Base-by-base conservation (phyloP, 2,329 filamentous ascomycete genomes). In the Magnaporthiopsis rhizophila region DNA sequence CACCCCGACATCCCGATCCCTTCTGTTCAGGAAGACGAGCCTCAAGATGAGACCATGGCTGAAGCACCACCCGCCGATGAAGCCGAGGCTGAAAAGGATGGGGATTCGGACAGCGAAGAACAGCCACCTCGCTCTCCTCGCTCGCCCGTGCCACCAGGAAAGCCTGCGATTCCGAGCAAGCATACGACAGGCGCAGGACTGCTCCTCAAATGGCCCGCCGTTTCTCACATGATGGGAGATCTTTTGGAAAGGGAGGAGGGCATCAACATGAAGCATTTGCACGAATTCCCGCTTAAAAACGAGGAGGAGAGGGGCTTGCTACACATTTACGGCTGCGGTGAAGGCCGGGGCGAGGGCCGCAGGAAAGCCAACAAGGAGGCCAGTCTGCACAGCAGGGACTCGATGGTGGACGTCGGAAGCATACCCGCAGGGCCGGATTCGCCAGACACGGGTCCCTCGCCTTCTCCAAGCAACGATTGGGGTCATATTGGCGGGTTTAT, bases 171-270 rank as follows among this genome's bases (percentile, higher is more conserved):
- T 64, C 90, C 92, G 0, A 85, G 88, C 34, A 91, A 96, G 69
- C 94, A 98, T 72, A 96, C 91, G 0, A 97, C 93, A 0, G 86
- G 92, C n/a, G 92, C 92, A 1, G 91, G 95, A 62, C 85, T 92
- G 67, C 79, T 98, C 24, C 78, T 98, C 34, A 81, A 84, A 60
- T 92, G 89, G 87, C 83, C 83, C 0, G 83, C 87, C 0, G 91
- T 95, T 64, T 77, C 81, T 72, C 77, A 82, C 67, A 72, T 97
- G 72, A 86, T 91, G 45, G 80, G 72, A 66, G 76, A 74, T 61
- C 78, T 79, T 32, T 73, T 86, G 64, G 74, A 53, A 21, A 53
- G 79, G 28, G 73, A 72, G 2, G 78, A 82, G 63, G 80, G 79
- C 36, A 80, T 87, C 70, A 78, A 53, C 45, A 53, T 21, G 18